phyloP scores from a whole-genome alignment of 2,329 filamentous ascomycete species.

The Chrysosporium keratinophilum region DNA sequence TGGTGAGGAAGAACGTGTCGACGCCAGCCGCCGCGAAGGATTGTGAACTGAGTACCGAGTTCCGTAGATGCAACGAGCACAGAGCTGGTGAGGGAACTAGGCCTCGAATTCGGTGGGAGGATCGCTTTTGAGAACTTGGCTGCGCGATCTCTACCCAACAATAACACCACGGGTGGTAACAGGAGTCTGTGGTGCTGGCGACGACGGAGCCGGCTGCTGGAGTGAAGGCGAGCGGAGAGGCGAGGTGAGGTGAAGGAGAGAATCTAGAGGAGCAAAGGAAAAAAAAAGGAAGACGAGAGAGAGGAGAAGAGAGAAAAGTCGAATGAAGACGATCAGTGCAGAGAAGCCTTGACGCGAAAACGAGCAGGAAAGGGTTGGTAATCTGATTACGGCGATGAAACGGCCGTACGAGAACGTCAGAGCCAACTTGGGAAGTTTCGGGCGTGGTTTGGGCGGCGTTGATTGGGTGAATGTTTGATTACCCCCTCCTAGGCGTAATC shows the following conservation, averaged over 20 bases:
- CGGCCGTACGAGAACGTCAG: neutral
- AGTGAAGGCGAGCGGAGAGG: neutral
- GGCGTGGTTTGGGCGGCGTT: neutral
- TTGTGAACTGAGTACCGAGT: neutral
- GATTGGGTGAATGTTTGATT: neutral
- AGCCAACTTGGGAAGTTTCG: neutral
- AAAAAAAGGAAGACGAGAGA: conserved; percentile 19
- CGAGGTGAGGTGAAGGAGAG: conserved; percentile 17
- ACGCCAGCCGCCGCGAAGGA: neutral
- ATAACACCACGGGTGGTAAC: conserved; percentile 8
- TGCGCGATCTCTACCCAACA: conserved; percentile 6
- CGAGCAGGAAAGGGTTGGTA: conserved; percentile 15
- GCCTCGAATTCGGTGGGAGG: neutral
- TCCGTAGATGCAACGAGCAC: neutral
- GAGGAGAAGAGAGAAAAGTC: conserved; percentile 19
- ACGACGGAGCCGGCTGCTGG: neutral
- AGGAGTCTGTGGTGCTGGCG: conserved; percentile 9
- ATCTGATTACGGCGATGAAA: conserved; percentile 10
- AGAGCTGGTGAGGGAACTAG: neutral
- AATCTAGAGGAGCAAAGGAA: conserved; percentile 6
- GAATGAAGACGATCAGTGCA: conserved; percentile 11
- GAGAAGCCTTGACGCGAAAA: conserved; percentile 16
- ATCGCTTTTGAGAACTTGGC: conserved; percentile 8
- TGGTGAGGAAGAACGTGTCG: neutral
- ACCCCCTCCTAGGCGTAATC: neutral